These are phyloP conservation scores for Butyriboletus loyo DNA, from an alignment of 768 basidiomycete species.

Conservation along the genomic window DNA sequence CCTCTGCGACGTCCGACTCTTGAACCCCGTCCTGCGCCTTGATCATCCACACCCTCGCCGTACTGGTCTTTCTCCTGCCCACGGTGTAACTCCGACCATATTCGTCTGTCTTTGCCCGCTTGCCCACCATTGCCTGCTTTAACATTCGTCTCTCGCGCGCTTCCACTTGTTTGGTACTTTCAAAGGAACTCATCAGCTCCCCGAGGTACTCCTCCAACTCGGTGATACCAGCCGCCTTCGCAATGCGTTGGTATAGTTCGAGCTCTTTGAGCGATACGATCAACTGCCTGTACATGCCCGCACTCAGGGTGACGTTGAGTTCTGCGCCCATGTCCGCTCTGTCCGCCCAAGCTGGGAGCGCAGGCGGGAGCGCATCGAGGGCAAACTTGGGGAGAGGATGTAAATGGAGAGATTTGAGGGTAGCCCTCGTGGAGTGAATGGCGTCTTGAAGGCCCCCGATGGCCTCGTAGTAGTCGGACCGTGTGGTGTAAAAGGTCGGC, in stretches of 20 bases:
- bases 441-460: conserved; percentile 64
- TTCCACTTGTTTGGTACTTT: conserved; percentile 57
- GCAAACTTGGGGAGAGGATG: conserved; percentile 77
- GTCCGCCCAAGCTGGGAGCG: conserved; percentile 67
- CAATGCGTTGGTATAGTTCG: conserved; percentile 47
- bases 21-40: conserved; percentile 46
- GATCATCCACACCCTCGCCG: conserved; percentile 93
- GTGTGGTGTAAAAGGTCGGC: conserved; percentile 82
- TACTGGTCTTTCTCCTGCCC: conserved; percentile 86
- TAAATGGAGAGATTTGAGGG: conserved; percentile 63
- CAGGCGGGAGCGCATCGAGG: conserved; percentile 52
- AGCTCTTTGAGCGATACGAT: conserved; percentile 62
- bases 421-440: conserved; percentile 51
- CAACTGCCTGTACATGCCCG: conserved; percentile 67
- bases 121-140: conserved; percentile 40
- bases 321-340: conserved; percentile 54
- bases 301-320: conserved; percentile 60
- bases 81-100: conserved; percentile 83
- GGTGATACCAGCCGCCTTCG: conserved; percentile 15
- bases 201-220: conserved; percentile 59
- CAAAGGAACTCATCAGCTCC: conserved; percentile 62
- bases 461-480: conserved; percentile 71
- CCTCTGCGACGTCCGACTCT: conserved; percentile 1
- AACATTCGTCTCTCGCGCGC: conserved; percentile 33
- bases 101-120: conserved; percentile 61